Base-by-base conservation (phyloP, 352 stramenopile species). In the Saprolegnia parasitica region DNA sequence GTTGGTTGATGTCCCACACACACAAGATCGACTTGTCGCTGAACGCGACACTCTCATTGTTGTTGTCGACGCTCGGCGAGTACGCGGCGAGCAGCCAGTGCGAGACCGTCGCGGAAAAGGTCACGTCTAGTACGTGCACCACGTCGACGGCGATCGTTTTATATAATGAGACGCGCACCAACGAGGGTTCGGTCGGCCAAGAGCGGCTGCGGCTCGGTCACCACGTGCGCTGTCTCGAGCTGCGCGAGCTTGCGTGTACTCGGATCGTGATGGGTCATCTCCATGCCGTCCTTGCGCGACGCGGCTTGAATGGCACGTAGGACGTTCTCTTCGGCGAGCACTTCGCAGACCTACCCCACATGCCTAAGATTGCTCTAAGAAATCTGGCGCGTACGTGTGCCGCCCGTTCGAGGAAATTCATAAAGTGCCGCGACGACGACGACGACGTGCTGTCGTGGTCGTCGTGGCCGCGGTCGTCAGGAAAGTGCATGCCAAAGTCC, bases 401-500 rank as follows among this genome's bases (percentile, higher is more conserved):
- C 15, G 81, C 77, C 21, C 84, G 78, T 60, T 86, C 81, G 20
- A 90, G 71, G 32, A 90, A 90, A 23, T 72, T 76, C 57, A 90
- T 81, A 52, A 90, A 90, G 3, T 78, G 74, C 18, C 76, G 70
- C 1, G 75, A 73, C 10, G 63, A 52, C 23, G 64, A 49, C 5
- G 65, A 52, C 23, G 64, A 49, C 5, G 65, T 61, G 3, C 60
- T 35, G 0, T 70, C 56, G 0, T 71, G 39, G 10, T 39, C 39
- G 40, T 71, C 83, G n/a, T 87, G 66, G 10, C 84, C 84, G 5
- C 89, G 81, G n/a, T 91, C 81, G 40, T 91, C 84, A 0, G 84
- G 84, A 24, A 89, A 91, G 40, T 88, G 79, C 81, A 89, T 91
- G 37, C 73, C 76, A 40, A 84, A 80, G 50, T 88, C 76, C 9